Base-by-base conservation (phyloP, 2,329 filamentous ascomycete species). In the Plenodomus tracheiphilus region DNA sequence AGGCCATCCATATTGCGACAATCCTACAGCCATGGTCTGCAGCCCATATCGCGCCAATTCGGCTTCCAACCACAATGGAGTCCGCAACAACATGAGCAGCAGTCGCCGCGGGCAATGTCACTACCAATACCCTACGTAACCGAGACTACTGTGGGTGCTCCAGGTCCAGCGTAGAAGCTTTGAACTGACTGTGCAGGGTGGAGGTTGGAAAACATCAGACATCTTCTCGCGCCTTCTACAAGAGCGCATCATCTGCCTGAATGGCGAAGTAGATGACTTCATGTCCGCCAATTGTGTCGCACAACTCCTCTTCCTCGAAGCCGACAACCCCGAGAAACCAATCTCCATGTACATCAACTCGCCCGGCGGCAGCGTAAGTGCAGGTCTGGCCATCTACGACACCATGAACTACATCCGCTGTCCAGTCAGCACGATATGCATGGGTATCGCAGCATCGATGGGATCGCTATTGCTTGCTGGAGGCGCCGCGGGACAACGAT, bases 281-380 rank as follows among this genome's bases (percentile, higher is more conserved):
- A 85, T 94, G 59, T 96, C 91, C 32, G 93, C 94, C n/a, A 89
- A 88, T 36, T 91, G 97, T 56, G 93, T 97, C 21, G 91, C 94
- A 1, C 95, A 99, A 72, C 85, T 99, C 18, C 87, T 99, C 56
- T 99, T 92, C 83, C 91, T 99, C 73, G 95, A 99, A 80, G 94
- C 93, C 65, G 94, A 99, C 69, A 91, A 90, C 66, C 92, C 93
- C 3, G 85, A 95, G 47, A 97, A 96, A 72, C 89, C 91, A 11
- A 97, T 99, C 58, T 94, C 89, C 43, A 89, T 99, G 72, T 99
- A 99, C 74, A 99, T 99, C 73, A 96, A 99, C 77, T 96, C 90
- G 0, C 93, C 93, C 0, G 94, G 94, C 41, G 94, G 94, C 47
- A 93, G 89, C 36, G 92, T 99, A 35, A 93, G 88, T 53, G 93